Conservation (phyloP, 345 rosid genomes). For the Lepidium sativum region DNA sequence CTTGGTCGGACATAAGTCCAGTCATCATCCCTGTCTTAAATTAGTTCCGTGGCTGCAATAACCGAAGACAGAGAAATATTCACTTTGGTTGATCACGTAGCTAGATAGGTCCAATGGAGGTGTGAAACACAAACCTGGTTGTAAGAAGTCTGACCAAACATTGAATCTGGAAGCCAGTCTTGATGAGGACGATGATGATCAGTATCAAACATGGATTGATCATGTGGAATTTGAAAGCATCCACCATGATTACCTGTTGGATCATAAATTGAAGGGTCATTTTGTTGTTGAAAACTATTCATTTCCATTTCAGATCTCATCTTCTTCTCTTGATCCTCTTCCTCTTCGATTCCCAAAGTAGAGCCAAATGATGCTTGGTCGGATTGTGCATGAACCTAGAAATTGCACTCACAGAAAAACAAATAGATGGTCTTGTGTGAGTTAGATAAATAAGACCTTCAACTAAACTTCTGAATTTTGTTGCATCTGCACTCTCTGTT, state of each 20-base stretch:
- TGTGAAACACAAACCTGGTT: slow-evolving; percentile 44
- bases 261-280: slow-evolving; percentile 40
- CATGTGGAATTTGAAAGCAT: slow-evolving; percentile 42
- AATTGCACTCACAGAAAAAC: too few relatives aligned
- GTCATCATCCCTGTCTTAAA: slow-evolving; percentile 4
- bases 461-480: slow-evolving; percentile 2
- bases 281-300: slow-evolving; percentile 46
- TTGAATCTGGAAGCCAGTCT: slow-evolving; percentile 37
- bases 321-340: slow-evolving; percentile 40
- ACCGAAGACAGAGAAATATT: slow-evolving; percentile 1
- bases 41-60: slow-evolving; percentile 25
- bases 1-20: slow-evolving; percentile 1
- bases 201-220: slow-evolving; percentile 29
- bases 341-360: slow-evolving; percentile 16
- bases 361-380: slow-evolving; percentile 16
- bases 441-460: slow-evolving; percentile 19
- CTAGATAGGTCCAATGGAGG: background rate
- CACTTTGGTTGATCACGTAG: background rate
- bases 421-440: too few relatives aligned
- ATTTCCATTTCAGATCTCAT: slow-evolving; percentile 41
- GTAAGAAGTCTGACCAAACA: slow-evolving; percentile 53
- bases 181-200: slow-evolving; percentile 33
- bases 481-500: too few relatives aligned
- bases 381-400: too few relatives aligned
- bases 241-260: slow-evolving; percentile 27